Evolutionary conservation across 371 early-diverging fungal genomes (phyloP), one percentile per base, ranked within the genome.

Genomic region (Umbelopsis sp.): DNA sequence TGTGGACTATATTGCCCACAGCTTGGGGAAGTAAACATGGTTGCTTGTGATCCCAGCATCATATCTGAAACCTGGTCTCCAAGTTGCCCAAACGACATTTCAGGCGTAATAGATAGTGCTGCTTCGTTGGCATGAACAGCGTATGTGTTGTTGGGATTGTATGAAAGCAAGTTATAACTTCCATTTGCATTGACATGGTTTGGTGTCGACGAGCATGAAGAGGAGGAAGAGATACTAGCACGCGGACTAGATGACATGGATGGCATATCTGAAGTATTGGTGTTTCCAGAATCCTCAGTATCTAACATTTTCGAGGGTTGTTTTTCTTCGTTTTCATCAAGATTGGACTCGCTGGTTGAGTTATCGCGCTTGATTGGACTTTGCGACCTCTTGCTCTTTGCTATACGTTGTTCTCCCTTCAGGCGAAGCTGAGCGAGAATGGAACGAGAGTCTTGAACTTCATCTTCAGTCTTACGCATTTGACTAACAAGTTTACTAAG

Each of bases 381-480:
- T 63, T 69, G 69, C 8, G 72, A 66, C 50, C 82, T 63, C 67
- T 76, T 81, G 20, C 70, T 69, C 50, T 74, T 71, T 24, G 80
- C 76, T 38, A 79, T 77, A 0, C 77, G 69, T 48, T 81, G 82
- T 45, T 81, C 82, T 24, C 82, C 82, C 32, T 78, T 73, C 20
- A 81, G 70, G 5, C 82, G 71, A 25, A 81, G 63, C 64, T 81
- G 82, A 46, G 82, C 82, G 6, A 81, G 68, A 8, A 81, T 81
- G 3, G 82, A 75, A 32, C 79, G 72, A 20, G 82, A 81, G 44
- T 81, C 82, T 45, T 79, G 82, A 0, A 81, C 78, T 70, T 81
- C 82, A 41, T 77, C 72, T 44, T 79, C 82, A 3, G 78, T 79
- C 44, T 81, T 79, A 11, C 70, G 38, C 72, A 80, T 78, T 1